Conservation (phyloP, 177 flowering plant genomes). For the Vitis hybrid region DNA sequence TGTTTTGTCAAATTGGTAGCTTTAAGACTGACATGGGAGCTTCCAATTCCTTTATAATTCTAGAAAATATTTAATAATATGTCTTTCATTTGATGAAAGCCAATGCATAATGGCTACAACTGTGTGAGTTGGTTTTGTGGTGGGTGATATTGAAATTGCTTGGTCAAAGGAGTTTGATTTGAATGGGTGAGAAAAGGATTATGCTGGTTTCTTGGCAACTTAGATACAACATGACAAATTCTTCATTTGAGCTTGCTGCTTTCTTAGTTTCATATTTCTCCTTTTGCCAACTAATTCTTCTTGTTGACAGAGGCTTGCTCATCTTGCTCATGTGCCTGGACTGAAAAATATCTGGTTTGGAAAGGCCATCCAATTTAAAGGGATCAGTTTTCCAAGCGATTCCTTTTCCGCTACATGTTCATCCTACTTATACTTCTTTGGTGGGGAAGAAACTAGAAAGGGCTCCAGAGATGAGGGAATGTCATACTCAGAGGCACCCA, state of each 20-base stretch:
- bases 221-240: neutral
- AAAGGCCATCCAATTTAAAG: constrained; percentile 27
- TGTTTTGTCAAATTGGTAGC: too few relatives aligned
- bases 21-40: too few relatives aligned
- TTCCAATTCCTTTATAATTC: too few relatives aligned
- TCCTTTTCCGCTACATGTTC: constrained; percentile 29
- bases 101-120: too few relatives aligned
- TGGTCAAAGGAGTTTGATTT: too few relatives aligned
- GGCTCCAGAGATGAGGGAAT: constrained; percentile 19
- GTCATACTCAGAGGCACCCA: constrained; percentile 29
- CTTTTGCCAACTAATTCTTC: neutral
- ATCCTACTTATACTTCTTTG: constrained; percentile 45
- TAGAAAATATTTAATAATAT: too few relatives aligned
- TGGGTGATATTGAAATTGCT: too few relatives aligned
- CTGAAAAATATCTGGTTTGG: constrained; percentile 34
- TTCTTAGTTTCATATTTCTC: neutral
- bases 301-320: constrained; percentile 36
- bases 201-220: neutral
- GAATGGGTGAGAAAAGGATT: too few relatives aligned
- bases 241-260: neutral
- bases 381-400: constrained; percentile 30
- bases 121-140: too few relatives aligned
- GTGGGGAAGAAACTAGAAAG: constrained; percentile 35
- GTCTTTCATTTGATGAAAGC: too few relatives aligned
- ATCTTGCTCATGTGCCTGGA: constrained; percentile 26